A percentile compares a stretch with the other conserved stretches of the same genome.
Evolutionary conservation across 2,329 filamentous ascomycete species (phyloP).

Genomic region (Pyrenophora teres): DNA sequence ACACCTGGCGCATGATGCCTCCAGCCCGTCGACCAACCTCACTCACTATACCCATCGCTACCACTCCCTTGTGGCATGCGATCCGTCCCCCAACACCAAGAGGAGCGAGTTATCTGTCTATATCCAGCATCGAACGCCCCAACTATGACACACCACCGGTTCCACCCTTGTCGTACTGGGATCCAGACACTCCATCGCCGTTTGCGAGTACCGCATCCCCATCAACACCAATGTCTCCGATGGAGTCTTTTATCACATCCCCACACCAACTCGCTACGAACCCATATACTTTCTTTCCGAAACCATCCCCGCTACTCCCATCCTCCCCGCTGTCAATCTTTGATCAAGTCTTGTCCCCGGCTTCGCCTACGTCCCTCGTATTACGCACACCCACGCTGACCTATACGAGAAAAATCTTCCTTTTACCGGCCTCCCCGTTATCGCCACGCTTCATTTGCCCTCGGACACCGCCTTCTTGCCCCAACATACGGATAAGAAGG

Average conservation of each 20-base stretch:
- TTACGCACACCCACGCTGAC: not conserved
- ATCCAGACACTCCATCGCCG: slow-evolving; percentile 22
- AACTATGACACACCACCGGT: slow-evolving; percentile 12
- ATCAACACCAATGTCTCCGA: slow-evolving; percentile 8
- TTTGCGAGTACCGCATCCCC: not conserved
- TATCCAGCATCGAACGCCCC: not conserved
- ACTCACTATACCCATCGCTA: slow-evolving; percentile 18
- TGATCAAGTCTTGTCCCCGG: slow-evolving; percentile 9
- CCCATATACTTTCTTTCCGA: not conserved
- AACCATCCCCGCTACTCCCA: slow-evolving; percentile 20
- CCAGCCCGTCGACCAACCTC: slow-evolving; percentile 15
- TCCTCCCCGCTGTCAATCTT: slow-evolving; percentile 27
- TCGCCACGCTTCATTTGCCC: slow-evolving; percentile 20
- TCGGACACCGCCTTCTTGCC: slow-evolving; percentile 15
- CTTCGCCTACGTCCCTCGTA: slow-evolving; percentile 9
- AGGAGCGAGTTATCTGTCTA: slow-evolving; percentile 16
- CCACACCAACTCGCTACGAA: not conserved
- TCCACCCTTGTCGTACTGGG: slow-evolving; percentile 23
- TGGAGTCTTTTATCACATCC: slow-evolving; percentile 24
- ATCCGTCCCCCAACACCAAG: slow-evolving; percentile 20
- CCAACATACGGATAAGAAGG: not conserved
- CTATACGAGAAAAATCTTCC: not conserved
- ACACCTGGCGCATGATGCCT: slow-evolving; percentile 4
- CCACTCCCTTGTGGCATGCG: slow-evolving; percentile 10
- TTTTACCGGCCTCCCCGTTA: slow-evolving; percentile 1